These are phyloP conservation scores for Hygrocybe punicea DNA, from an alignment of 768 basidiomycete species.

Conservation along the genomic window DNA sequence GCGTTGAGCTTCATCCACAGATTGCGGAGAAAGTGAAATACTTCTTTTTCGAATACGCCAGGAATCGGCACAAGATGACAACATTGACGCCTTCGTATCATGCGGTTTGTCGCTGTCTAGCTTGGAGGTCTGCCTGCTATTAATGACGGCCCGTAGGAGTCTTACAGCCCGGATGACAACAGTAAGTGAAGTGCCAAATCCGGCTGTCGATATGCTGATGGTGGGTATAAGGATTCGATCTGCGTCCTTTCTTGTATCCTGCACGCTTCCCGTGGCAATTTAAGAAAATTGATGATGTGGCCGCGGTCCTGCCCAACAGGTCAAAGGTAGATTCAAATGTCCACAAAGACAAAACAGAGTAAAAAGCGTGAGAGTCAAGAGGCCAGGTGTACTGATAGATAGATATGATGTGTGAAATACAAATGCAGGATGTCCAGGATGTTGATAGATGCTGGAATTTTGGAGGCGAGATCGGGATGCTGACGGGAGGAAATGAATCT, in stretches of 20 bases:
- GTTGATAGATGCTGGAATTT: neutral
- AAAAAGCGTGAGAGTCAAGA: slow-evolving; percentile 7
- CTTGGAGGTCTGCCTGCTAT: neutral
- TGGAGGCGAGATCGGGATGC: too few relatives aligned
- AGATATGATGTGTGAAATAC: slow-evolving; percentile 15
- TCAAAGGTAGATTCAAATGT: slow-evolving; percentile 36
- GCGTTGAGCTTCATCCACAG: slow-evolving; percentile 38
- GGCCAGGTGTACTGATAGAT: slow-evolving; percentile 9
- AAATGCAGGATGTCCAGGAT: slow-evolving; percentile 18
- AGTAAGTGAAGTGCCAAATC: slow-evolving; percentile 46
- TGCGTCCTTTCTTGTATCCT: slow-evolving; percentile 95
- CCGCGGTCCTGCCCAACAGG: slow-evolving; percentile 69
- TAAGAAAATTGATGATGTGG: slow-evolving; percentile 87
- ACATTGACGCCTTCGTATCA: slow-evolving; percentile 92
- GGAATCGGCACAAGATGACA: slow-evolving; percentile 99
- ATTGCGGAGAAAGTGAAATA: slow-evolving; percentile 96
- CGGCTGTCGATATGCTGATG: slow-evolving; percentile 6
- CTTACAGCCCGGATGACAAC: slow-evolving; percentile 96
- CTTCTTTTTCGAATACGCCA: slow-evolving; percentile 95
- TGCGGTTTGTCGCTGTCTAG: slow-evolving; percentile 56
- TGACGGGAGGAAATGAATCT: too few relatives aligned
- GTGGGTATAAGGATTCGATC: slow-evolving; percentile 72
- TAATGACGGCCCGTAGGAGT: slow-evolving; percentile 55
- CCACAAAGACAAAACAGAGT: slow-evolving; percentile 51
- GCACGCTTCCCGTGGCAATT: slow-evolving; percentile 97